phyloP scores from a whole-genome alignment of 2,329 filamentous ascomycete genomes.

The Massarina eburnea region DNA sequence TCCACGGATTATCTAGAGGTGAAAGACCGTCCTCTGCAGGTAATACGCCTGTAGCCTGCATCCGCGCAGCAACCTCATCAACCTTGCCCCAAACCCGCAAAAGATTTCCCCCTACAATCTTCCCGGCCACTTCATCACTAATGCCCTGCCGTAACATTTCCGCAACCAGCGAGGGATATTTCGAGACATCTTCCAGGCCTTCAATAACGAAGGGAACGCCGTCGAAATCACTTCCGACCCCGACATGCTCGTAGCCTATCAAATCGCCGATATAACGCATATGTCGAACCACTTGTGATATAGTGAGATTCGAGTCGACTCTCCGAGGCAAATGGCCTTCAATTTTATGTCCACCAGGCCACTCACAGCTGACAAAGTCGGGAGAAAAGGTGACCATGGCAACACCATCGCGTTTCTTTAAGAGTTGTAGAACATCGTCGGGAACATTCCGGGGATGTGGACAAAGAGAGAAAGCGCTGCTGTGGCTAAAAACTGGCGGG shows the following conservation, averaged over 20 bases:
- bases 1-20: too few species aligned
- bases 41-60: too few species aligned
- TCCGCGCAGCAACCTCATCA: too few species aligned
- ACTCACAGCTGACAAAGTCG: conserved; percentile 62
- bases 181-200: conserved; percentile 11
- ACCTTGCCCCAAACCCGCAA: too few species aligned
- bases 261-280: conserved; percentile 76
- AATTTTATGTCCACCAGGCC: too few species aligned
- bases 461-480: conserved; percentile 58
- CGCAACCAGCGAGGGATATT: conserved; percentile 1
- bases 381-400: conserved; percentile 90
- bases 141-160: too few species aligned
- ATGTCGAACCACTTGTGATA: conserved; percentile 75
- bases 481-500: conserved; percentile 85
- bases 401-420: conserved; percentile 69
- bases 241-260: conserved; percentile 84
- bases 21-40: too few species aligned
- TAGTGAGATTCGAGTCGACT: conserved; percentile 48
- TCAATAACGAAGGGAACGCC: conserved; percentile 1
- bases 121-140: too few species aligned
- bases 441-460: conserved; percentile 87
- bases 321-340: too few species aligned
- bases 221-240: conserved; percentile 85
- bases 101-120: too few species aligned
- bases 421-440: conserved; percentile 74